Base-by-base conservation (phyloP, 1,284 basidiomycete species). In the Naganishia cerealis region DNA sequence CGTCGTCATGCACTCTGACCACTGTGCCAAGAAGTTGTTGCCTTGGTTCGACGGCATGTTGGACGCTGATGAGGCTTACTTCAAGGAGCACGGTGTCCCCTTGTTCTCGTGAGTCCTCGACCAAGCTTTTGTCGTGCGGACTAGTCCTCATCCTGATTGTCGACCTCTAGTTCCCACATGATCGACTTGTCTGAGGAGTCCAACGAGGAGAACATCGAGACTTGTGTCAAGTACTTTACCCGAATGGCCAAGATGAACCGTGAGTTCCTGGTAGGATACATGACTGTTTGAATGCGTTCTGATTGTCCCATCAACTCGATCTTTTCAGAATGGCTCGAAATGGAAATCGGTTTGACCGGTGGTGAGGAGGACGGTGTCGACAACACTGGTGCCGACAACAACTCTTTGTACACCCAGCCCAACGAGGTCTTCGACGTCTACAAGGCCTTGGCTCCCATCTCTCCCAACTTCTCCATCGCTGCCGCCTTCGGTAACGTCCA, bases 281-380 rank as follows among this genome's bases (percentile, higher is more conserved):
- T 18, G 10, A 38, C 10, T 36, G 66, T 40, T 15, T 48, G 9
- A 18, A 7, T 24, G 38, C 13, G 21, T 48, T 33, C 66, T 66
- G 18, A 57, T 8, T 16, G 43, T 26, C 15, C 39, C 26, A 16
- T 29, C 57, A 1, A 54, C 56, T 38, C 29, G 29, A 33, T 33
- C 29, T 33, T 18, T 13, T 2, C 71, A 77, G 77, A 92, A 76
- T 99, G 94, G 94, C 92, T 99, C 82, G 96, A 99, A 87, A 99
- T 99, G 96, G 96, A 99, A 84, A 99, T 99, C 80, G 96, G 96
- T 79, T 99, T 99, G 84, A 99, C 96, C 70, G 96, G 95, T 81
- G 95, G 95, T 79, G 95, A 99, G 82, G 95, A 99, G 83, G 95
- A 99, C 79, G 95, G 95, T 81, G 95, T 99, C 66, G 93, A 96